These are phyloP conservation scores for Plasmodium billcollinsi DNA, from an alignment of 169 alveolate species.

Conservation along the genomic window DNA sequence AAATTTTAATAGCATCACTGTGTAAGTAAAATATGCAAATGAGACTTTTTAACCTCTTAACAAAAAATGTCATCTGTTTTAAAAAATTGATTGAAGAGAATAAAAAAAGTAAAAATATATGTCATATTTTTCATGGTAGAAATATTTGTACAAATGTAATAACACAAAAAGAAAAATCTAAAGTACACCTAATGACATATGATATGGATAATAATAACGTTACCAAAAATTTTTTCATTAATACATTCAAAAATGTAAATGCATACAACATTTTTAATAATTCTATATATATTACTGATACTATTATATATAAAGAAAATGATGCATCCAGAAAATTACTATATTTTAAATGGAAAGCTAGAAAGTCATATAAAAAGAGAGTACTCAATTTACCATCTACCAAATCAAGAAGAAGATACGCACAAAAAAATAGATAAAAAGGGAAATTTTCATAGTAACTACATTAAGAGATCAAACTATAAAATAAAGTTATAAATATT, in stretches of 20 bases:
- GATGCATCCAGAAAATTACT: conserved; percentile 27
- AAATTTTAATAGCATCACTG: background rate
- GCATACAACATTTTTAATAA: conserved; percentile 31
- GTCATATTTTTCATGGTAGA: conserved; percentile 13
- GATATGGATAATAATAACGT: background rate
- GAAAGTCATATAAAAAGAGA: conserved; percentile 86
- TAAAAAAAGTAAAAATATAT: conserved; percentile 16
- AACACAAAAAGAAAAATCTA: conserved; percentile 10
- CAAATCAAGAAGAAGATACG: conserved; percentile 86
- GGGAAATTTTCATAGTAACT: background rate
- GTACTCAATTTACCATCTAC: conserved; percentile 85
- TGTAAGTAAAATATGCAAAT: conserved; percentile 31
- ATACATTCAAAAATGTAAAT: background rate
- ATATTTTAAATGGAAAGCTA: conserved; percentile 82
- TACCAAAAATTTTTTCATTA: background rate
- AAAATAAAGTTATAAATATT: background rate
- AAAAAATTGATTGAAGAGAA: conserved; percentile 26
- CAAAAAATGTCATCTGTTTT: conserved; percentile 16
- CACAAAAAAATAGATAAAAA: conserved; percentile 81
- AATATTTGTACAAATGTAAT: conserved; percentile 29
- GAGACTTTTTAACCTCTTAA: conserved; percentile 22
- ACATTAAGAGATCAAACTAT: background rate
- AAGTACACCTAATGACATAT: conserved; percentile 16
- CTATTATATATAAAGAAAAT: conserved; percentile 24
- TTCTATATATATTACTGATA: conserved; percentile 21